Evolutionary conservation across 352 stramenopile species (phyloP), one percentile per base, ranked within the genome.

Genomic region (Globisporangium alternatum): DNA sequence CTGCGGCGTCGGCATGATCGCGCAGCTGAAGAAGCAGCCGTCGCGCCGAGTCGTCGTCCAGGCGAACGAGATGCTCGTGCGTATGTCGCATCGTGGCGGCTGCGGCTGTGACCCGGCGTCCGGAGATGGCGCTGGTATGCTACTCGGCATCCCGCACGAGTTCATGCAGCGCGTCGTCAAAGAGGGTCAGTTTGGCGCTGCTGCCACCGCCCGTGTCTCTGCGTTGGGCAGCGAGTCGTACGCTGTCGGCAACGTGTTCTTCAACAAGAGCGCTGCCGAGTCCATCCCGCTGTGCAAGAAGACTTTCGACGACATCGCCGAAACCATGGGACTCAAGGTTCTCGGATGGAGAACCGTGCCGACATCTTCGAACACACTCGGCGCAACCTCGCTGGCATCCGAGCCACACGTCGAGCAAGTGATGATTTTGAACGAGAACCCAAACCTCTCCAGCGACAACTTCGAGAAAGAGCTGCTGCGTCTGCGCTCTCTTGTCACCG

Each of bases 21-120:
- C 96, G 22, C 95, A 96, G 47, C 77, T 99, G n/a, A 98, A 98
- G 75, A 97, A 93, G 58, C 71, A 97, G 60, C 81, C 91, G 28
- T 97, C 86, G 64, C 84, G 95, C 45, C 80, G 88, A 56, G 96
- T 82, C 33, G 95, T 99, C 22, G 81, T 97, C 31, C 88, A 98
- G 72, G 95, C 96, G 22, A 98, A 98, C 78, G 93, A 98, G 73
- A 99, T 99, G 96, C 86, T 99, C 33, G 90, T 98, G 64, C 88
- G 96, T 33, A 99, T 99, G 96, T 96, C 88, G 51, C 97, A 99
- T 81, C 80, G 96, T 56, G 83, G 96, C 51, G 96, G 95, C 59
- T 98, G 96, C 66, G 97, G 96, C 53, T 99, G 96, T 69, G 96
- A 98, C 73, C 94, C 96, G 13, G 95, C 93, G 57, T 98, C 90